Percentiles rank a stretch among this genome's conserved stretches.
phyloP scores from a whole-genome alignment of 2,329 filamentous ascomycete species.

The Magnaporthiopsis poae region DNA sequence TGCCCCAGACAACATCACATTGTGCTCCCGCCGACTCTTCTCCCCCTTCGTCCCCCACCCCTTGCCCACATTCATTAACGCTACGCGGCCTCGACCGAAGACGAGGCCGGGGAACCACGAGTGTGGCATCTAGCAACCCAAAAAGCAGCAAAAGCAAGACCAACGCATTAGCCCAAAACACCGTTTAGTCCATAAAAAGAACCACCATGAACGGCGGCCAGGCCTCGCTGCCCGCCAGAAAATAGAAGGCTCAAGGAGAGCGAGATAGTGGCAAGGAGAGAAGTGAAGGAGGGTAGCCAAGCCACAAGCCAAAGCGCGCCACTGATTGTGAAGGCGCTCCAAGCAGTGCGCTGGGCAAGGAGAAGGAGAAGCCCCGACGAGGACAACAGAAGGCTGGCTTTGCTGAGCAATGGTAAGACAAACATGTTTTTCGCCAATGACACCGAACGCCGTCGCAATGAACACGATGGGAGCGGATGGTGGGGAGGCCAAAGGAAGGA shows the following conservation, averaged over 20 bases:
- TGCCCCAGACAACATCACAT: not conserved
- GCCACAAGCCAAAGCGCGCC: not conserved
- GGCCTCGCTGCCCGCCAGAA: not conserved
- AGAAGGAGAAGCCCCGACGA: slow-evolving; percentile 5
- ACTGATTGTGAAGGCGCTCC: not conserved
- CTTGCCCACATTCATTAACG: not conserved
- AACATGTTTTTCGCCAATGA: slow-evolving; percentile 2
- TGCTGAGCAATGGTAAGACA: not conserved
- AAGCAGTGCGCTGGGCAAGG: not conserved
- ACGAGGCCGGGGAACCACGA: not conserved
- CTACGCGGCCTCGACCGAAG: not conserved
- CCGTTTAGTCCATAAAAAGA: not conserved
- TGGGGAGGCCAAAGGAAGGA: not conserved
- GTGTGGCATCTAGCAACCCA: not conserved
- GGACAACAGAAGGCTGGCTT: slow-evolving; percentile 5
- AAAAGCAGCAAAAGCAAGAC: not conserved
- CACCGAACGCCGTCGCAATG: slow-evolving; percentile 7
- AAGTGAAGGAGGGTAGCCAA: not conserved
- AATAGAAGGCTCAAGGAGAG: not conserved
- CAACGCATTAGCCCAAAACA: not conserved
- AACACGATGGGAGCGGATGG: not conserved
- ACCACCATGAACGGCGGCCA: not conserved
- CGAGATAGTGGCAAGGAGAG: not conserved
- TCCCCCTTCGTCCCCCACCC: not conserved
- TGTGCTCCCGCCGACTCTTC: not conserved